Conservation (phyloP, 345 rosid genomes). For the Corchorus capsularis region DNA sequence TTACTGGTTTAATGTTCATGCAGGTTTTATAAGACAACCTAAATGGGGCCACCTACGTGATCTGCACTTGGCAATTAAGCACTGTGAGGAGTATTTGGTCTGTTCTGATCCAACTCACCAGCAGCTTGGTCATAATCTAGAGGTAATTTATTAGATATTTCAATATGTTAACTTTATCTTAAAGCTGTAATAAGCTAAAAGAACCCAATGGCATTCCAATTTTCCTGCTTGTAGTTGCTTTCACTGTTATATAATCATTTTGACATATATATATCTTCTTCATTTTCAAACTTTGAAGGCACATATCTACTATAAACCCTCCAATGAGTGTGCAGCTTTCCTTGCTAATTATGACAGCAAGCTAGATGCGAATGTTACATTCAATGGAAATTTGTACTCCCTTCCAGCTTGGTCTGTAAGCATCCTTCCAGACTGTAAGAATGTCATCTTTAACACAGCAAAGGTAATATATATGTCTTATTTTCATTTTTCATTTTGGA, state of each 20-base stretch:
- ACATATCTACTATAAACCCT: conserved; percentile 56
- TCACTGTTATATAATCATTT: background rate
- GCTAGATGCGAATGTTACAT: conserved; percentile 48
- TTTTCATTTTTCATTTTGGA: background rate
- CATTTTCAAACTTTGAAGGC: conserved; percentile 37
- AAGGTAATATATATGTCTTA: conserved; percentile 38
- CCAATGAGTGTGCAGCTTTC: conserved; percentile 60
- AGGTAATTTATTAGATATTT: conserved; percentile 35
- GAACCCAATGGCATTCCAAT: background rate
- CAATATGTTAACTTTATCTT: background rate
- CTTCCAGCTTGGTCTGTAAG: conserved; percentile 81
- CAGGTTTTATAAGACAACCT: conserved; percentile 68
- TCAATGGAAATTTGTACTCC: conserved; percentile 48
- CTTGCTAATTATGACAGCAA: conserved; percentile 53
- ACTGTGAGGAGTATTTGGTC: conserved; percentile 54
- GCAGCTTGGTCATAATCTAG: conserved; percentile 47
- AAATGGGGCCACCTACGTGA: conserved; percentile 70
- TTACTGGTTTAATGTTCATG: background rate
- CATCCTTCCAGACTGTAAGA: conserved; percentile 69
- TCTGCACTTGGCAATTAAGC: conserved; percentile 58
- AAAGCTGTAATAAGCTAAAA: no score
- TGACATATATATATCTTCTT: conserved; percentile 1
- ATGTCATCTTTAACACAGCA: conserved; percentile 59
- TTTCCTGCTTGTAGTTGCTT: background rate
- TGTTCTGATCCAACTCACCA: conserved; percentile 47